phyloP scores from a whole-genome alignment of 2,329 filamentous ascomycete genomes.

The Botrytis hyacinthi region DNA sequence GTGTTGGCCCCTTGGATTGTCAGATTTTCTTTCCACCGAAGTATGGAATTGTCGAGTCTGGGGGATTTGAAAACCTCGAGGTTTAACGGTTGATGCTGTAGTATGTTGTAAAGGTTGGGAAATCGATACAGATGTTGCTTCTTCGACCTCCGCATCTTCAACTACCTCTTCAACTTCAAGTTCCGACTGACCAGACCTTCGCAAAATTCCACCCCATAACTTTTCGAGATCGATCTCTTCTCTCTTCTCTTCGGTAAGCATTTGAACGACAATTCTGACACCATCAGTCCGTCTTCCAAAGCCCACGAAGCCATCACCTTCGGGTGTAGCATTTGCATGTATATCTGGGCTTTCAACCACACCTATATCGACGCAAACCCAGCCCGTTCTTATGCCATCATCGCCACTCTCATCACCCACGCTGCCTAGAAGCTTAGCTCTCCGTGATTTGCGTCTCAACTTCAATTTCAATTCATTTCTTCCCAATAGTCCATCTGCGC shows the following conservation, averaged over 20 bases:
- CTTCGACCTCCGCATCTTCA: not conserved
- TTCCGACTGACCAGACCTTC: conserved; percentile 25
- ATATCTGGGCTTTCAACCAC: conserved; percentile 57
- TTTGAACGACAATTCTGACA: conserved; percentile 65
- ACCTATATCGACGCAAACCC: conserved; percentile 92
- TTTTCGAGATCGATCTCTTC: conserved; percentile 64
- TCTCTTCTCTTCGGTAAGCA: conserved; percentile 70
- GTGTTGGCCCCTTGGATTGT: not conserved
- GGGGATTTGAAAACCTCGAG: conserved; percentile 18
- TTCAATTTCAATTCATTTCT: conserved; percentile 90
- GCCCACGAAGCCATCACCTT: conserved; percentile 64
- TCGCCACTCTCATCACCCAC: conserved; percentile 62
- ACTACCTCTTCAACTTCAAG: conserved; percentile 13
- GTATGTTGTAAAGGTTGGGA: not conserved
- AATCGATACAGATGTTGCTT: not conserved
- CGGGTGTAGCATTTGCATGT: conserved; percentile 43
- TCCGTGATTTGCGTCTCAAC: conserved; percentile 73
- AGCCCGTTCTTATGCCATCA: conserved; percentile 87
- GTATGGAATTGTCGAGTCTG: conserved; percentile 25
- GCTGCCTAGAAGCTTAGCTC: conserved; percentile 78
- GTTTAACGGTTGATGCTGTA: not conserved
- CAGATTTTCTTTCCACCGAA: conserved; percentile 9
- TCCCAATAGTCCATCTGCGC: conserved; percentile 84
- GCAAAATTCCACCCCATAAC: conserved; percentile 49
- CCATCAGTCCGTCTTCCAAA: conserved; percentile 64